Base-by-base conservation (phyloP, 306 rosid species). In the Crotalaria pallida region DNA sequence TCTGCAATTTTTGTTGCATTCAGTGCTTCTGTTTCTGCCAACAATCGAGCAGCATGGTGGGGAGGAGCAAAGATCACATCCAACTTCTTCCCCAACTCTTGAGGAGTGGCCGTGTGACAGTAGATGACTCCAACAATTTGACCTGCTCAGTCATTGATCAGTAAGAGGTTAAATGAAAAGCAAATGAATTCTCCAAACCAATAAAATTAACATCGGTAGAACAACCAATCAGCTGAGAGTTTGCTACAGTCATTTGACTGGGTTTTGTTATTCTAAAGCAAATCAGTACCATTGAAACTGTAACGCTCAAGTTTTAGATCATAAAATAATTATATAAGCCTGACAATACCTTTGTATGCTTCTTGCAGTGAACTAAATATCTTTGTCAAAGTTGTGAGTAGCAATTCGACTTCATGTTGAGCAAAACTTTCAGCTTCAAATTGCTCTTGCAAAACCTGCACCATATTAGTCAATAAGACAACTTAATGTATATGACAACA, bases 121-220 rank as follows among this genome's bases (percentile, higher is more conserved):
- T 80, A 81, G 77, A 95, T 56, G 55, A 89, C 82, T 77, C 97
- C 99, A 82, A 95, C 97, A 68, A 95, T 87, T 87, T 87, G 89
- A 89, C 97, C 99, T 94, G 88, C 73, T 77, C 87, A 72, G 26
- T 34, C 34, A 50, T 71, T 55, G 64, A 78, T 50, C 52, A 56
- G 64, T 36, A 40, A 69, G 60, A 69, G 36, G 67, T 67, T 78
- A 53, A 58, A 41, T 38, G 36, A 80, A 80, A 40, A 68, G 69
- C 21, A 44, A 59, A 62, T 44, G 41, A 71, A 70, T 58, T 15
- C 3, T 43, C 9, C 11, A 48, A 43, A 60, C 45, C 45, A 58
- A 61, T 59, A 51, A 40, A 36, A 45, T 45, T 49, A 34, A 22
- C 62, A 72, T 43, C 53, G 44, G 56, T 38, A 55, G 33, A 79